Conservation (phyloP, 495 filamentous ascomycete species). For the Penicillium paxilli region DNA sequence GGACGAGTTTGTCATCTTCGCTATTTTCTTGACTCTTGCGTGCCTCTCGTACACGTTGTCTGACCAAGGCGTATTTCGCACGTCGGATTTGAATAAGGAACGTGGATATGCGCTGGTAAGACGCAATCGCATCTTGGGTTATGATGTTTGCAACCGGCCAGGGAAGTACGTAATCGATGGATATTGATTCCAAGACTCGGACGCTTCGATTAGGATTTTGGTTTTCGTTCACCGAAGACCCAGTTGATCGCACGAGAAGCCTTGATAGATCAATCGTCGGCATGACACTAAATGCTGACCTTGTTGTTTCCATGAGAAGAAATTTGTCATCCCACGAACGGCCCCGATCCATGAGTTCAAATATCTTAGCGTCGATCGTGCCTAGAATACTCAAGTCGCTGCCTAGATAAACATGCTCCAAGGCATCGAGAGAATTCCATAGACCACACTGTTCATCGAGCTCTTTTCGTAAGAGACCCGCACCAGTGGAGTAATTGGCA, state of each 20-base stretch:
- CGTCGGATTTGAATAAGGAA: slow-evolving; percentile 77
- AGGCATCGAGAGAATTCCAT: slow-evolving; percentile 60
- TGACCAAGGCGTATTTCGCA: slow-evolving; percentile 66
- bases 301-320: slow-evolving; percentile 75
- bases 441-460: slow-evolving; percentile 73
- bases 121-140: slow-evolving; percentile 54
- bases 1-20: slow-evolving; percentile 49
- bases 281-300: slow-evolving; percentile 60
- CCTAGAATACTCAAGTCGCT: slow-evolving; percentile 65
- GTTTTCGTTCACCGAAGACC: slow-evolving; percentile 9
- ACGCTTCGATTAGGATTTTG: slow-evolving; percentile 36
- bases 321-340: slow-evolving; percentile 81
- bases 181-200: slow-evolving; percentile 54
- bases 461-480: slow-evolving; percentile 59
- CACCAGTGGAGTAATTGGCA: slow-evolving; percentile 67
- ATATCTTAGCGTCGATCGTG: slow-evolving; percentile 66
- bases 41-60: slow-evolving; percentile 45
- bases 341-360: slow-evolving; percentile 72
- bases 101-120: slow-evolving; percentile 69
- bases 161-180: slow-evolving; percentile 63
- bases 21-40: slow-evolving; percentile 3
- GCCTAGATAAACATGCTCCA: slow-evolving; percentile 73
- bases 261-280: slow-evolving; percentile 56
- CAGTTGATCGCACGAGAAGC: slow-evolving; percentile 52
- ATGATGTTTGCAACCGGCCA: slow-evolving; percentile 90